These are phyloP conservation scores for Aspergillus persii DNA, from an alignment of 2,329 filamentous ascomycete species.

Conservation along the genomic window DNA sequence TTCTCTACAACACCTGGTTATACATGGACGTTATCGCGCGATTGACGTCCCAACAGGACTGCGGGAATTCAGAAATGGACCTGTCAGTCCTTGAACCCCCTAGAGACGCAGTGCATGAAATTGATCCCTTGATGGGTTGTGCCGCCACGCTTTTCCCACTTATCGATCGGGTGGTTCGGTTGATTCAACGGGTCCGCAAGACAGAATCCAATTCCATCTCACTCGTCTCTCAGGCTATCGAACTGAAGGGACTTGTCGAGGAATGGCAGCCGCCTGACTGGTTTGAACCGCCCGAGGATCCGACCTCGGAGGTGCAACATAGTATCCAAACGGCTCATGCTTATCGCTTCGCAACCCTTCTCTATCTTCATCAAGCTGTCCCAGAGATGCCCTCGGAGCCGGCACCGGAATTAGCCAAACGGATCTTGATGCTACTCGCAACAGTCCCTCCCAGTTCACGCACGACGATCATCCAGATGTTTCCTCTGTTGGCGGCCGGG, in stretches of 20 bases:
- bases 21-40: conserved; percentile 73
- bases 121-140: conserved; percentile 72
- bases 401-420: conserved; percentile 59
- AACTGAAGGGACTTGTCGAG: conserved; percentile 60
- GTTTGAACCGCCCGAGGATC: conserved; percentile 63
- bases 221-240: conserved; percentile 61
- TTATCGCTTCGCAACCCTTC: conserved; percentile 64
- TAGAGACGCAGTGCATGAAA: conserved; percentile 49
- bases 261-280: conserved; percentile 59
- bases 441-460: conserved; percentile 62
- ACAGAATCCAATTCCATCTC: conserved; percentile 55
- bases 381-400: conserved; percentile 63
- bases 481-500: conserved; percentile 65
- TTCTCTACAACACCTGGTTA: conserved; percentile 69
- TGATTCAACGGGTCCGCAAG: conserved; percentile 62
- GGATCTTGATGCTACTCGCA: conserved; percentile 60
- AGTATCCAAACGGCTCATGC: conserved; percentile 66
- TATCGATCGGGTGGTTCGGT: conserved; percentile 63
- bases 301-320: conserved; percentile 60
- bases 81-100: conserved; percentile 40
- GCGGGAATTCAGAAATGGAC: conserved; percentile 51
- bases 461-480: conserved; percentile 67
- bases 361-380: conserved; percentile 67
- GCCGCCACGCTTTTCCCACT: conserved; percentile 66
- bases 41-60: conserved; percentile 61